Base-by-base conservation (phyloP, 2,329 filamentous ascomycete species). In the Karstenula rhodostoma region DNA sequence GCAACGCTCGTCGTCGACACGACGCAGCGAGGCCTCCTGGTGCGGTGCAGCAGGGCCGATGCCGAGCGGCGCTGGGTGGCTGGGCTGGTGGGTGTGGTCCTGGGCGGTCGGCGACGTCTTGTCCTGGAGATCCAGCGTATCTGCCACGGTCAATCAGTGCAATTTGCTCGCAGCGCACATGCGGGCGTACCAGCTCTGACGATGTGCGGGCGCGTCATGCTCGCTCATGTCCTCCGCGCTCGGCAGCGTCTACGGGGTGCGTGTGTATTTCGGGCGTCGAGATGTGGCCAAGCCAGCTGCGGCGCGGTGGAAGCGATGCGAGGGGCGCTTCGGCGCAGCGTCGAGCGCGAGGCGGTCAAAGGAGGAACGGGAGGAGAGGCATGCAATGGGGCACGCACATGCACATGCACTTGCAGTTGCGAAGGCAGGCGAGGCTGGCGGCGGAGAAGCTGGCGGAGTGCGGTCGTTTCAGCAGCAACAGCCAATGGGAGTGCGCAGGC, bases 111-210 rank as follows among this genome's bases (percentile, higher is more conserved):
- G 93, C 60, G 90, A 84, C 73, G 89, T 83, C 74, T 89, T 91
- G 80, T 93, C 88, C 85, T 98, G 95, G 55, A 98, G 88, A 81
- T 98, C 95, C 80, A 97, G 91, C 64, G 94, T 96, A 83, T 98
- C 94, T 96, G 79, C 40, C 49, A 27, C 37, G n/a, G 13, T 29
- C 40, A 49, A 27, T 46, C 40, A 32, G 46, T 55, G 29, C 48
- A 17, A 51, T 32, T 44, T 44, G 37, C 47, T 10, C 37, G 1
- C 10, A 48, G 22, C 4, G 6, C 12, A 4, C 22, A 19, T 51
- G 29, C n/a, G 32, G 22, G 23, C 81, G 63, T 78, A 85, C 84
- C 84, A 72, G 84, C 84, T 78, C 84, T 78, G 66, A 86, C 84
- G 59, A 85, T 85, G 58, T 84, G 81, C 68, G 84, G 84, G 67